Conservation (phyloP, 352 stramenopile genomes). For the Thalassiosira mediterranea region DNA sequence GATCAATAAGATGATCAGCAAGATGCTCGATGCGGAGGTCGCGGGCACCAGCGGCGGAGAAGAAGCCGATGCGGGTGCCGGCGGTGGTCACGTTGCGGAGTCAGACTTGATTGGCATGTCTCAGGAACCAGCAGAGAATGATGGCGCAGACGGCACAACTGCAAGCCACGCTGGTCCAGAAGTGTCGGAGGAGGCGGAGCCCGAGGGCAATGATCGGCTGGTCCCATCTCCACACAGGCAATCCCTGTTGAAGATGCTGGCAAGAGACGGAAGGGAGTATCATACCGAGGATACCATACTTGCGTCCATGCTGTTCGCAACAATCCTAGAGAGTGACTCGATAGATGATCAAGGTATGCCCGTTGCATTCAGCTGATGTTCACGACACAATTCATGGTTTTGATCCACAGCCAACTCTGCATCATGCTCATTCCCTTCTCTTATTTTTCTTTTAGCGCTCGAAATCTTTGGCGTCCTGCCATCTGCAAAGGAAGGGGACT, state of each 20-base stretch:
- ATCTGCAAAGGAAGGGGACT: conserved; percentile 13
- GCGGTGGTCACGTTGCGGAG: conserved; percentile 12
- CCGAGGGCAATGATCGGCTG: too few relatives aligned
- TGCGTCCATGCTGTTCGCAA: conserved; percentile 38
- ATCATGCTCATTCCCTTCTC: too few relatives aligned
- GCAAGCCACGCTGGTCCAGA: too few relatives aligned
- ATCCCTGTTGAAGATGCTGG: conserved; percentile 44
- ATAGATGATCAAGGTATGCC: too few relatives aligned
- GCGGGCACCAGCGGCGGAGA: conserved; percentile 2
- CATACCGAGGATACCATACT: conserved; percentile 38
- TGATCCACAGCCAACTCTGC: too few relatives aligned
- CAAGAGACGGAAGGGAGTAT: conserved; percentile 10
- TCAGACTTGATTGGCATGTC: too few relatives aligned
- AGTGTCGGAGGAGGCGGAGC: too few relatives aligned
- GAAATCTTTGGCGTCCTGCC: conserved; percentile 38
- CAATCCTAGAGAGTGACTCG: conserved; percentile 46
- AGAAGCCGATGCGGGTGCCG: conserved; percentile 50
- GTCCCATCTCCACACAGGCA: conserved; percentile 23
- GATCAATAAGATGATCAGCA: conserved; percentile 39
- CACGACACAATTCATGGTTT: too few relatives aligned
- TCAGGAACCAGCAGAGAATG: too few relatives aligned
- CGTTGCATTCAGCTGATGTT: too few relatives aligned
- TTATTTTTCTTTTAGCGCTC: too few relatives aligned
- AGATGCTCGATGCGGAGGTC: background rate
- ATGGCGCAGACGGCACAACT: too few relatives aligned